phyloP scores from a whole-genome alignment of 805 yeast genomes.

The Nematodospora valgi region DNA sequence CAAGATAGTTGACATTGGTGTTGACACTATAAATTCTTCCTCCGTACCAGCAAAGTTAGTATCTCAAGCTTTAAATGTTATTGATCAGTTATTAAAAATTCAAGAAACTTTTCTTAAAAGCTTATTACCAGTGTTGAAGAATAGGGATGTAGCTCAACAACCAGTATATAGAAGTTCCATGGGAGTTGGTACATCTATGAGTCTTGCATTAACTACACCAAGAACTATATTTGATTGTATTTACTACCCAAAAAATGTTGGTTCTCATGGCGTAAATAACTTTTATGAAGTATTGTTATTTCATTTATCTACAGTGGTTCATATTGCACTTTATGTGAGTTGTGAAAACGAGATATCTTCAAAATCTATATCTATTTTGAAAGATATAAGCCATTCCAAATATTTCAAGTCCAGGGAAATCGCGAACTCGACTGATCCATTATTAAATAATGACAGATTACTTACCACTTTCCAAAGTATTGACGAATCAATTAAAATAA shows the following conservation, averaged over 20 bases:
- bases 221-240: constrained; percentile 25
- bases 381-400: constrained; percentile 45
- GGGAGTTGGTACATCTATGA: constrained; percentile 28
- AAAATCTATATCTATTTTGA: constrained; percentile 51
- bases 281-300: constrained; percentile 71
- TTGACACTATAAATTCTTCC: constrained; percentile 46
- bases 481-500: constrained; percentile 73
- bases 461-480: constrained; percentile 69
- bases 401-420: constrained; percentile 10
- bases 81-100: constrained; percentile 44
- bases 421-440: constrained; percentile 15
- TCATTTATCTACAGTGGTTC: constrained; percentile 68
- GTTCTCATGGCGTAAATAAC: constrained; percentile 58
- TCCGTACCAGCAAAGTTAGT: constrained; percentile 16
- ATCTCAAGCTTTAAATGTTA: constrained; percentile 35
- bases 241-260: constrained; percentile 41
- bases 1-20: constrained; percentile 53
- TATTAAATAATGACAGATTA: constrained; percentile 55
- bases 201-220: constrained; percentile 21
- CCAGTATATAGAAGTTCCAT: background rate
- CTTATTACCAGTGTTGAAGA: constrained; percentile 48
- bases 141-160: constrained; percentile 18
- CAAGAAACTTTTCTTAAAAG: constrained; percentile 62
- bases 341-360: constrained; percentile 50
- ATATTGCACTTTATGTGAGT: constrained; percentile 73